Percentiles rank a stretch among this genome's conserved stretches.
Conservation (phyloP, 1,284 basidiomycete genomes). For the Boletus sp. region DNA sequence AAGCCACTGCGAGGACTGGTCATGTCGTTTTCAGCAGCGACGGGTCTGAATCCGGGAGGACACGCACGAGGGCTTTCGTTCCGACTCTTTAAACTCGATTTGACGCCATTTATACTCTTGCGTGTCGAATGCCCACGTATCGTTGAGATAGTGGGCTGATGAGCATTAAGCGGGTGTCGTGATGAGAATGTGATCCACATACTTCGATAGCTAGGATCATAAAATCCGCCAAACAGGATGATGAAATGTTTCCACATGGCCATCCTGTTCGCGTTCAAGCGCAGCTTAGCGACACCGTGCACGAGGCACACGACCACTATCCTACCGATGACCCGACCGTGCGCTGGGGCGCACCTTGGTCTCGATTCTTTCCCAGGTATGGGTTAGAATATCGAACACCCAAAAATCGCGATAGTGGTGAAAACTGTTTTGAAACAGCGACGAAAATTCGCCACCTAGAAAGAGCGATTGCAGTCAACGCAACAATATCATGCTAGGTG, state of each 20-base stretch:
- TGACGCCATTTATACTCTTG: conserved; percentile 87
- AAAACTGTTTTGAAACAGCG: conserved; percentile 81
- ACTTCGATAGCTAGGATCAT: conserved; percentile 79
- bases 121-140: conserved; percentile 86
- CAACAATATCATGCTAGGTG: no score
- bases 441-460: conserved; percentile 81
- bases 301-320: neutral
- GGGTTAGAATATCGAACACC: conserved; percentile 71
- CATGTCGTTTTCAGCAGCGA: neutral
- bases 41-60: neutral
- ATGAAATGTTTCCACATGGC: conserved; percentile 87
- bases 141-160: conserved; percentile 80
- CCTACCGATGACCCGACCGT: conserved; percentile 77
- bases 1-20: conserved; percentile 79
- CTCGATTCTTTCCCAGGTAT: conserved; percentile 88
- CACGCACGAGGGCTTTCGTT: conserved; percentile 66
- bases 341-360: conserved; percentile 79
- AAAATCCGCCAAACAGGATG: conserved; percentile 85
- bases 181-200: conserved; percentile 15
- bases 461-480: neutral
- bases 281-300: neutral
- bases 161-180: neutral
- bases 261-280: conserved; percentile 55
- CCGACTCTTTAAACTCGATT: conserved; percentile 68
- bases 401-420: conserved; percentile 90